These are phyloP conservation scores for Venturiaceae sp. DNA, from an alignment of 2,329 filamentous ascomycete genomes.

Conservation along the genomic window DNA sequence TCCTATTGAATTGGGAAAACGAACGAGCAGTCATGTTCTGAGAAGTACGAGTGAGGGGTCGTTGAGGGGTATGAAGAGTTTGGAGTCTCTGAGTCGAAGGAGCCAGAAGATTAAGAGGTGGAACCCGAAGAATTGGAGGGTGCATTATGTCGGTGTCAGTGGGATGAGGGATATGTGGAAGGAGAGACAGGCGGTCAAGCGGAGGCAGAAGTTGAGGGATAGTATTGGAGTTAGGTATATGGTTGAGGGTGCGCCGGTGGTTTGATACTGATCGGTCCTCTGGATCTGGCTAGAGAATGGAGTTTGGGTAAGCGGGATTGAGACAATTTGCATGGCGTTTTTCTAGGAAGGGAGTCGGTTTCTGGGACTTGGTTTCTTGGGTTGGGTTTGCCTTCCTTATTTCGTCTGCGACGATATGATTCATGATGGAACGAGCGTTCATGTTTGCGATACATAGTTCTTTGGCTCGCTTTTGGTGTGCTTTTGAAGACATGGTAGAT, in stretches of 20 bases:
- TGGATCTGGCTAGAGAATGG: not conserved
- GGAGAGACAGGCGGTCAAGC: constrained; percentile 38
- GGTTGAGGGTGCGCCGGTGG: constrained; percentile 13
- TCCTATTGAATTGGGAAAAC: constrained; percentile 20
- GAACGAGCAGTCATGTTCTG: constrained; percentile 11
- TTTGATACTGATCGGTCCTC: not conserved
- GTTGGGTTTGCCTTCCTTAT: not conserved
- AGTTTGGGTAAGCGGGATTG: not conserved
- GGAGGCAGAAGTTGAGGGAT: constrained; percentile 42
- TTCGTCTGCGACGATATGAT: not conserved
- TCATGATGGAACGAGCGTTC: not conserved
- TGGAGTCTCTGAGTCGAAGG: constrained; percentile 10
- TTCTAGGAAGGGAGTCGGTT: not conserved
- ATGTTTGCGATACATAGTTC: not conserved
- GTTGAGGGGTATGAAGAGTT: constrained; percentile 9
- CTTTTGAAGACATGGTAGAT: too few species aligned
- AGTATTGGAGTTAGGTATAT: constrained; percentile 40
- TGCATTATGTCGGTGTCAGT: constrained; percentile 41
- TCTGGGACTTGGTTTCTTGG: not conserved
- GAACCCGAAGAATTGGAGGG: constrained; percentile 32
- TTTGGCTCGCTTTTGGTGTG: not conserved
- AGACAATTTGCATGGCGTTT: not conserved
- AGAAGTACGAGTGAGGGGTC: constrained; percentile 4
- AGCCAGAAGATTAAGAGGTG: constrained; percentile 25
- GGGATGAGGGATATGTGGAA: constrained; percentile 37